Base-by-base conservation (phyloP, 345 rosid genomes). In the Passiflora organensis region DNA sequence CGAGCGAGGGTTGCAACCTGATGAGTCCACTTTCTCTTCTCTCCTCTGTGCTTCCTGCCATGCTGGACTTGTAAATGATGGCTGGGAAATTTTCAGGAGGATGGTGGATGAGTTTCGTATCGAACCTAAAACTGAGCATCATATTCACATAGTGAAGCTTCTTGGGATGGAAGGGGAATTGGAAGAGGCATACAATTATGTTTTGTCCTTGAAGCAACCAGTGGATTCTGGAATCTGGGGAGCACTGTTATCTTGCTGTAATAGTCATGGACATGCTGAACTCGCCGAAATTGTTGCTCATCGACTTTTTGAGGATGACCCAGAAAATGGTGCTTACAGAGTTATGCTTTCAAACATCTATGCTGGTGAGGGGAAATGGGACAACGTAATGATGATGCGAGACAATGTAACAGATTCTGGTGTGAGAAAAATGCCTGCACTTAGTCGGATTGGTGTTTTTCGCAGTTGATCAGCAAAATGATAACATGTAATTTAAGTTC, bases 21-120 rank as follows among this genome's bases (percentile, higher is more conserved):
- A 88, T 43, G 76, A 70, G 44, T 69, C 80, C 49, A 83, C 96
- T 54, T 88, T 88, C 64, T 76, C 93, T 39, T 78, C 86, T 65
- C 88, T 88, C 32, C 93, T 91, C 58, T 78, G 79, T 61, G 72
- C 84, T 50, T 91, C 95, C 70, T 86, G 90, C 56, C 96, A 91
- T 66, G 69, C 80, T 2, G 96, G 95, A 61, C 82, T 81, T 48
- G 74, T 82, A 55, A 16, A 66, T 32, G 74, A 76, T 21, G 98
- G 93, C 22, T 60, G 51, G 66, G 77, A 75, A 63, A 60, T 82
- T 24, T 82, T 88, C 68, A 61, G 69, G 69, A 72, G 75, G 62
- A 91, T 91, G 95, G 66, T 48, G 55, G 71, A 70, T 44, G 91
- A 91, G 52, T 91, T 81, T 78, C 59, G 72, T 38, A 66, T 91